Percentiles rank a stretch among this genome's conserved stretches.
Conservation (phyloP, 129 eudicot species). For the Tagetes patula region DNA sequence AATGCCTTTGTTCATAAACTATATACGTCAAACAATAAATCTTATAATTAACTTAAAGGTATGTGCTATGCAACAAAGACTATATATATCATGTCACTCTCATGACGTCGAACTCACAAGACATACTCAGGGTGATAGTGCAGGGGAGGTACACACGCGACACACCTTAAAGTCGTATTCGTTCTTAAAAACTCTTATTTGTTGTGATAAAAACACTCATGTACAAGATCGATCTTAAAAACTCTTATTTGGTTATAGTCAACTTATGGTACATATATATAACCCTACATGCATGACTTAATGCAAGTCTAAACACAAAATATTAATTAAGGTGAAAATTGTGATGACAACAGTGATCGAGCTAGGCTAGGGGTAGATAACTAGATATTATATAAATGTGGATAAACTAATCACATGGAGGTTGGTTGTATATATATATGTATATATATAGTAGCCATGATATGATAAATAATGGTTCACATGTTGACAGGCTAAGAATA, state of each 20-base stretch:
- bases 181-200: background rate
- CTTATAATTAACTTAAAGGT: background rate
- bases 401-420: slow-evolving; percentile 31
- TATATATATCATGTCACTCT: background rate
- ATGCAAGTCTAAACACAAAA: background rate
- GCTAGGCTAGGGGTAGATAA: slow-evolving; percentile 14
- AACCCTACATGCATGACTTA: background rate
- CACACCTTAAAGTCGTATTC: background rate
- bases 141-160: background rate
- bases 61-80: background rate
- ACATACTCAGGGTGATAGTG: background rate
- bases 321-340: background rate
- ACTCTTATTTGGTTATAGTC: background rate
- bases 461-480: slow-evolving; percentile 38
- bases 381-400: background rate
- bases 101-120: background rate
- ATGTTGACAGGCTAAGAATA: slow-evolving; percentile 39
- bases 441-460: slow-evolving; percentile 3
- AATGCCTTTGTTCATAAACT: no score
- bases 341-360: background rate
- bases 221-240: background rate
- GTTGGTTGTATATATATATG: slow-evolving; percentile 24
- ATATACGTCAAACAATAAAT: background rate
- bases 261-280: background rate
- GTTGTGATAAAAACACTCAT: background rate